Conservation (phyloP, 2,329 filamentous ascomycete species). For the Plectosphaerella plurivora region DNA sequence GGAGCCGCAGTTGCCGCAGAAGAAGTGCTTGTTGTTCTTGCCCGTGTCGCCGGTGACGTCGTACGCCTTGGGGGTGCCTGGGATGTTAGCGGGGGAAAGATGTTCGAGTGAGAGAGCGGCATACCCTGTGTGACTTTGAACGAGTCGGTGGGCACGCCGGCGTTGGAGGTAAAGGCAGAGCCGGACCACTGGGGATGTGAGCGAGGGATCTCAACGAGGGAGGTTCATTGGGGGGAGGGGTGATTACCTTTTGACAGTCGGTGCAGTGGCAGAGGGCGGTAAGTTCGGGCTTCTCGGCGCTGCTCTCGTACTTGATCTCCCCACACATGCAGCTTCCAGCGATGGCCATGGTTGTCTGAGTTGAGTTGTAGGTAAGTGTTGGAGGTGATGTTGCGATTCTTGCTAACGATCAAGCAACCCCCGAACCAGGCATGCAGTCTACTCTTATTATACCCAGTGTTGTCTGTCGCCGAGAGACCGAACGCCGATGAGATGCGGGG, state of each 20-base stretch:
- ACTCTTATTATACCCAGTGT: too few species aligned
- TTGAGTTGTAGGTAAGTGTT: neutral
- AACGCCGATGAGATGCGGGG: too few species aligned
- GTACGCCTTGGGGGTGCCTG: constrained; percentile 41
- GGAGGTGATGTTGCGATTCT: too few species aligned
- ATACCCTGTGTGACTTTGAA: constrained; percentile 46
- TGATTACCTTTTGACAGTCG: constrained; percentile 52
- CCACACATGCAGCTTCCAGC: constrained; percentile 31
- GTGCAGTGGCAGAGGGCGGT: constrained; percentile 48
- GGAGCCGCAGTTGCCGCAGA: constrained; percentile 48
- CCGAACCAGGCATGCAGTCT: too few species aligned
- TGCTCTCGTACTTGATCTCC: constrained; percentile 26
- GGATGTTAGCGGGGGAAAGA: neutral
- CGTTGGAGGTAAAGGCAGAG: constrained; percentile 50
- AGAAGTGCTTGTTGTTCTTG: constrained; percentile 52
- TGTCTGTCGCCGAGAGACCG: too few species aligned
- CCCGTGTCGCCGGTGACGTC: constrained; percentile 43
- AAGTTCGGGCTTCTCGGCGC: constrained; percentile 31
- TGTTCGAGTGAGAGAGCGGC: neutral
- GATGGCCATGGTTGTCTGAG: constrained; percentile 5
- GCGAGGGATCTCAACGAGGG: neutral
- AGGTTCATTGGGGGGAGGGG: neutral
- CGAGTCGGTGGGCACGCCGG: constrained; percentile 37
- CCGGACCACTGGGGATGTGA: constrained; percentile 37
- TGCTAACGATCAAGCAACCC: too few species aligned